Conservation (phyloP, 2,329 filamentous ascomycete genomes). For the Claviceps sp. region DNA sequence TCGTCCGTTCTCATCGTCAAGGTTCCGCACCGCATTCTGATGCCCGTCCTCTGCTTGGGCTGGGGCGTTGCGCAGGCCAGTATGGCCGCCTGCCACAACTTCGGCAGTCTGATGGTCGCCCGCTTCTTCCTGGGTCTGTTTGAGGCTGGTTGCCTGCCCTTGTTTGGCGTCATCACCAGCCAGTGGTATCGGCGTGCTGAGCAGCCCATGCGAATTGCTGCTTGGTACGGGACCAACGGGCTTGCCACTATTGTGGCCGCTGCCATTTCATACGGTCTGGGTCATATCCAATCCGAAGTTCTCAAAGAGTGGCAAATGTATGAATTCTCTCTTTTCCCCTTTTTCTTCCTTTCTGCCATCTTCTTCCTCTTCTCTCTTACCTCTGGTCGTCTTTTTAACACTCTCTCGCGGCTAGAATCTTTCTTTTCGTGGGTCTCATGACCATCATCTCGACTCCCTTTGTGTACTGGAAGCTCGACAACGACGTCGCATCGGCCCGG, state of each 20-base stretch:
- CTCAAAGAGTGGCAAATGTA: conserved; percentile 14
- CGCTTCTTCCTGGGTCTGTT: conserved; percentile 34
- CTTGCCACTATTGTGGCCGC: conserved; percentile 43
- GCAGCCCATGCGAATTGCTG: conserved; percentile 47
- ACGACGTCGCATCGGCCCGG: conserved; percentile 40
- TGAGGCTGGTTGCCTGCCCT: conserved; percentile 38
- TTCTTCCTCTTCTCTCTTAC: background rate
- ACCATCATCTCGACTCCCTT: conserved; percentile 45
- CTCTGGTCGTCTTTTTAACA: background rate
- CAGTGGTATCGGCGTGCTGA: conserved; percentile 38
- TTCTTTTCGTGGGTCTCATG: conserved; percentile 46
- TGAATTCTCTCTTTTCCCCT: background rate
- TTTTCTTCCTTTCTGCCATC: background rate
- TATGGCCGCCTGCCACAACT: conserved; percentile 34
- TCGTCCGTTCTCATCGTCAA: conserved; percentile 47
- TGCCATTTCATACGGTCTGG: conserved; percentile 41
- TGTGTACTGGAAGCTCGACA: conserved; percentile 46
- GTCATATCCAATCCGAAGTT: conserved; percentile 29
- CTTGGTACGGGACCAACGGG: conserved; percentile 54
- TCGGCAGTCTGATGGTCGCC: conserved; percentile 32
- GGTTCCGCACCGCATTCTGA: conserved; percentile 43
- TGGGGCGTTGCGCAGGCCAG: conserved; percentile 30
- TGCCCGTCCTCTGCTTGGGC: conserved; percentile 33
- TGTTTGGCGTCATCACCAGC: conserved; percentile 32
- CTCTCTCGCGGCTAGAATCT: conserved; percentile 20